Base-by-base conservation (phyloP, 768 basidiomycete genomes). In the Lactifluus piperatus region DNA sequence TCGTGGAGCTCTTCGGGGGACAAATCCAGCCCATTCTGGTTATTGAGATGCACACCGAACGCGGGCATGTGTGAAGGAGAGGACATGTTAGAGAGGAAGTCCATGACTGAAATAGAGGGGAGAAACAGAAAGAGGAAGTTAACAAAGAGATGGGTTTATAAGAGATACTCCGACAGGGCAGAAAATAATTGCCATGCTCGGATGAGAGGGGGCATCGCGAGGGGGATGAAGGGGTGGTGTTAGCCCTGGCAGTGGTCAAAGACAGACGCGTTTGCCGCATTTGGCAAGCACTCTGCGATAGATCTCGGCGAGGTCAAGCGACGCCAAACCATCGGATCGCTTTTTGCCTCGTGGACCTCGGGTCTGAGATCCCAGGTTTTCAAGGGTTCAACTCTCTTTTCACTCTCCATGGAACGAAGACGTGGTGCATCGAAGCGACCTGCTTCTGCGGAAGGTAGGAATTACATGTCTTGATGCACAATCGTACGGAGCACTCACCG, bases 361-460 rank as follows among this genome's bases (percentile, higher is more conserved):
- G n/a, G n/a, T n/a, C n/a, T n/a, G n/a, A n/a, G n/a, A n/a, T n/a
- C n/a, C n/a, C n/a, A n/a, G n/a, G n/a, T n/a, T n/a, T n/a, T 37
- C 11, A 20, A 27, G 24, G n/a, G 13, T 16, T 24, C 22, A 44
- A 22, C 43, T 22, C 43, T 43, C n/a, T 50, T 29, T 43, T 49
- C 7, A 44, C 6, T 44, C 47, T 26, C 5, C 44, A 88, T 88
- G 85, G 82, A 88, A 65, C 79, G 84, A 73, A 79, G 85, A 67
- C 81, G 88, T 67, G 79, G 76, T n/a, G 70, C 77, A 45, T 72
- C 80, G 52, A 74, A 77, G 39, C 81, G 86, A 58, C 86, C 86
- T 62, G 83, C 84, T 60, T 84, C 86, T 29, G 81, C 83, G 7
- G 89, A 91, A 85, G 89, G 89, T 85, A 69, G 58, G 70, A 71